phyloP scores from a whole-genome alignment of 2,329 filamentous ascomycete genomes.

The Phyllachora maydis region DNA sequence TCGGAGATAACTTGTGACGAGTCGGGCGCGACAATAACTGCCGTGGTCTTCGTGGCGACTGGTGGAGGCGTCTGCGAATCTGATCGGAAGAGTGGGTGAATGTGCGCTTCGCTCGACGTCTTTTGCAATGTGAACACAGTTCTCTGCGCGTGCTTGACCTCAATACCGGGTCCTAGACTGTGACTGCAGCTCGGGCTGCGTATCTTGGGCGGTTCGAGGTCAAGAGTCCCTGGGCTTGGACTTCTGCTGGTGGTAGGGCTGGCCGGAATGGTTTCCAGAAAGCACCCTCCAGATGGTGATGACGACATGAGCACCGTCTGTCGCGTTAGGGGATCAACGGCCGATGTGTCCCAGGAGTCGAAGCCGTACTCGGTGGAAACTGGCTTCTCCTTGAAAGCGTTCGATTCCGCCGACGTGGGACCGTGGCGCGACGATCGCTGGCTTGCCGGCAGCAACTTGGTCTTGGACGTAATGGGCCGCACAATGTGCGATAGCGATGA shows the following conservation, averaged over 20 bases:
- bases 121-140: constrained; percentile 13
- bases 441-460: constrained; percentile 24
- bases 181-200: constrained; percentile 27
- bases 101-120: constrained; percentile 39
- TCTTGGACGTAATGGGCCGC: constrained; percentile 35
- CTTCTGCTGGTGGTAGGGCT: constrained; percentile 43
- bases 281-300: constrained; percentile 22
- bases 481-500: constrained; percentile 25
- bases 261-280: constrained; percentile 52
- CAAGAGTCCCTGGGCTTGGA: constrained; percentile 39
- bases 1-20: constrained; percentile 43
- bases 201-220: constrained; percentile 25
- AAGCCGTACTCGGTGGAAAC: constrained; percentile 38
- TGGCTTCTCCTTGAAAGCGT: constrained; percentile 11
- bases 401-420: constrained; percentile 22
- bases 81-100: constrained; percentile 59
- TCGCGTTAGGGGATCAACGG: constrained; percentile 39
- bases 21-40: constrained; percentile 48
- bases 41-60: constrained; percentile 44
- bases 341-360: constrained; percentile 56
- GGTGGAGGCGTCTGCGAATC: constrained; percentile 50
- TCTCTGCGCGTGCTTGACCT: constrained; percentile 10
- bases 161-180: constrained; percentile 18
- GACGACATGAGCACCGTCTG: constrained; percentile 30
- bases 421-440: constrained; percentile 11